These are phyloP conservation scores for Debaryomyces coudertii DNA, from an alignment of 1,139 yeast genomes.

Conservation along the genomic window DNA sequence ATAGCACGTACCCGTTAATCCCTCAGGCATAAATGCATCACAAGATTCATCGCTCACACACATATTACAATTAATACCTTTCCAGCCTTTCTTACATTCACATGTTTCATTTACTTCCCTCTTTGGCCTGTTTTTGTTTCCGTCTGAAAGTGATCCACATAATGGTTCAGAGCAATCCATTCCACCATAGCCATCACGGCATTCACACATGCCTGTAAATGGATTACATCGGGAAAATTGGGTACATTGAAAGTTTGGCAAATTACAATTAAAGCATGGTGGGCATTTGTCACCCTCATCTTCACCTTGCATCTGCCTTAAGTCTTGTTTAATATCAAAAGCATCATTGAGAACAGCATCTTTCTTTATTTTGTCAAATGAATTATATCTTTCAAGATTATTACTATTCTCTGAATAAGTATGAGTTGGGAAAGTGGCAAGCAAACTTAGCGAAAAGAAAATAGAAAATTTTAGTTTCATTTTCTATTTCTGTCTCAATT, in stretches of 20 bases:
- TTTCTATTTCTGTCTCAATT: neutral
- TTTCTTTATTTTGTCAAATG: slow-evolving; percentile 31
- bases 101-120: slow-evolving; percentile 57
- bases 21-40: slow-evolving; percentile 87
- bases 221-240: slow-evolving; percentile 88
- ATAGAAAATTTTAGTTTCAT: slow-evolving; percentile 2
- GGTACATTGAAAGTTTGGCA: slow-evolving; percentile 87
- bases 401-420: neutral
- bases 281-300: slow-evolving; percentile 59
- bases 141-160: slow-evolving; percentile 79
- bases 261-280: slow-evolving; percentile 91
- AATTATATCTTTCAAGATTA: slow-evolving; percentile 2
- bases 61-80: slow-evolving; percentile 88
- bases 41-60: slow-evolving; percentile 77
- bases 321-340: slow-evolving; percentile 24
- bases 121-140: slow-evolving; percentile 65
- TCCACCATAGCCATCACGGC: slow-evolving; percentile 92
- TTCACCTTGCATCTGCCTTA: slow-evolving; percentile 4
- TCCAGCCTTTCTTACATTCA: slow-evolving; percentile 84
- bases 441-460: slow-evolving; percentile 2
- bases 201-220: slow-evolving; percentile 88
- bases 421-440: slow-evolving; percentile 2
- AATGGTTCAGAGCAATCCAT: slow-evolving; percentile 87
- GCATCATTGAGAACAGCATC: slow-evolving; percentile 31
- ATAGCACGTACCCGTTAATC: slow-evolving; percentile 85